A percentile compares a stretch with the other conserved stretches of the same genome.
Conservation (phyloP, 2,329 filamentous ascomycete species). For the Bipolaris sorokiniana region DNA sequence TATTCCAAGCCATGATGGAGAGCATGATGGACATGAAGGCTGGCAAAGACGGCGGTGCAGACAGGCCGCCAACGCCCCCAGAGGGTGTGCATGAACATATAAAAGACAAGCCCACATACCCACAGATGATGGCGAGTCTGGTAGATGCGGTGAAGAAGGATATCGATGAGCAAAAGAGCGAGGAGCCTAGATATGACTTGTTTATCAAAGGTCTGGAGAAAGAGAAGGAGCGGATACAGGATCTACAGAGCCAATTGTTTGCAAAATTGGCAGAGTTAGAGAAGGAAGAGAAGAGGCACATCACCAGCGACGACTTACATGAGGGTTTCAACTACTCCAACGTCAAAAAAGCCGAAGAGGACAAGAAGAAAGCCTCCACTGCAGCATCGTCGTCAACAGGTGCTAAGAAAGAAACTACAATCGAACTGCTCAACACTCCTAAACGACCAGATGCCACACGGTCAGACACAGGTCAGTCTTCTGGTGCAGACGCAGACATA, state of each 20-base stretch:
- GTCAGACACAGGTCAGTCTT: constrained; percentile 56
- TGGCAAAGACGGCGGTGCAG: constrained; percentile 54
- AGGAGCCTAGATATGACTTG: constrained; percentile 68
- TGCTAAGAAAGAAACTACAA: constrained; percentile 30
- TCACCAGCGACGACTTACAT: constrained; percentile 88
- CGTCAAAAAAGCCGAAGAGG: constrained; percentile 57
- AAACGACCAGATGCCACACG: constrained; percentile 46
- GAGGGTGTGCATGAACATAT: constrained; percentile 79
- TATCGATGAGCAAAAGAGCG: constrained; percentile 74
- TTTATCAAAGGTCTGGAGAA: constrained; percentile 79
- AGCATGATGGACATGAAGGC: constrained; percentile 63
- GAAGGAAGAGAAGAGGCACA: constrained; percentile 84
- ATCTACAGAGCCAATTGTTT: constrained; percentile 76
- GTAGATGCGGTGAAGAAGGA: constrained; percentile 91
- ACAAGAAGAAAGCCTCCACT: constrained; percentile 25
- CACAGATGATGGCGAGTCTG: constrained; percentile 97
- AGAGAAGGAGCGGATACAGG: constrained; percentile 78
- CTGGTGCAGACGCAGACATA: constrained; percentile 67
- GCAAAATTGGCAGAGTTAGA: constrained; percentile 80
- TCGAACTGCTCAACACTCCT: constrained; percentile 79
- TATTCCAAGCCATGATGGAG: constrained; percentile 90
- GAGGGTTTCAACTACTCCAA: constrained; percentile 90
- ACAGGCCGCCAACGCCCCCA: constrained; percentile 74
- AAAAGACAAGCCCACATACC: constrained; percentile 81
- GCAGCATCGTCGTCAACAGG: constrained; percentile 33